Evolutionary conservation across 2,329 filamentous ascomycete species (phyloP).

Genomic region (Arthrobotrys pseudoclavata): DNA sequence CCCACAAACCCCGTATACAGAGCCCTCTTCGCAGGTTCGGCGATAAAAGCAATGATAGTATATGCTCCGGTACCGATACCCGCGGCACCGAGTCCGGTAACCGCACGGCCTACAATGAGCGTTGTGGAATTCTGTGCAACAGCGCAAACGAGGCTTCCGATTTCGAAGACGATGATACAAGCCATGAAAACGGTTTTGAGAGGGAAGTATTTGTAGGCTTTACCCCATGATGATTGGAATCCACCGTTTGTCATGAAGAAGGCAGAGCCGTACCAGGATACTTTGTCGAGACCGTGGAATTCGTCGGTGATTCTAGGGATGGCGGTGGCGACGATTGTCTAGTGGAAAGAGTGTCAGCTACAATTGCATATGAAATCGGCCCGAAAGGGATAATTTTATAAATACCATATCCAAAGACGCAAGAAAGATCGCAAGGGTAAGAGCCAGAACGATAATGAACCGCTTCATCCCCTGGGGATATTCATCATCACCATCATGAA

Average conservation of each 20-base stretch:
- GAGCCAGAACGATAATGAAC: conserved; percentile 68
- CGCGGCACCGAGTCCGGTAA: conserved; percentile 71
- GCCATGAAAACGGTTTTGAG: conserved; percentile 63
- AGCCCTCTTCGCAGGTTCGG: conserved; percentile 65
- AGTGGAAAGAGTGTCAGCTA: not conserved
- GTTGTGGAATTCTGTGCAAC: conserved; percentile 68
- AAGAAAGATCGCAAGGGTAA: conserved; percentile 70
- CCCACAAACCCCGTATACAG: conserved; percentile 65
- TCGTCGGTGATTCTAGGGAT: conserved; percentile 72
- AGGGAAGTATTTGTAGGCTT: conserved; percentile 66
- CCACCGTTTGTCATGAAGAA: conserved; percentile 66
- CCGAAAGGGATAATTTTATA: conserved; percentile 20
- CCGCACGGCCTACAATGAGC: conserved; percentile 71
- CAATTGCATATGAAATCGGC: conserved; percentile 46
- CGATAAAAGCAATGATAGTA: conserved; percentile 69
- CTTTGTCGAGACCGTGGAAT: conserved; percentile 66
- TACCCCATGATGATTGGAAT: conserved; percentile 67
- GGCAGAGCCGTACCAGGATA: conserved; percentile 67
- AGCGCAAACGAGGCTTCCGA: conserved; percentile 72
- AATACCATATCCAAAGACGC: conserved; percentile 66
- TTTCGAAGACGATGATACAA: conserved; percentile 47
- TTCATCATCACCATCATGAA: not conserved
- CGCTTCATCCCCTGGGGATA: conserved; percentile 62
- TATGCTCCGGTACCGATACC: conserved; percentile 71
- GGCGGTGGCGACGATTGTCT: conserved; percentile 71